Conservation (phyloP, 2,329 filamentous ascomycete genomes). For the Coniella vitis region DNA sequence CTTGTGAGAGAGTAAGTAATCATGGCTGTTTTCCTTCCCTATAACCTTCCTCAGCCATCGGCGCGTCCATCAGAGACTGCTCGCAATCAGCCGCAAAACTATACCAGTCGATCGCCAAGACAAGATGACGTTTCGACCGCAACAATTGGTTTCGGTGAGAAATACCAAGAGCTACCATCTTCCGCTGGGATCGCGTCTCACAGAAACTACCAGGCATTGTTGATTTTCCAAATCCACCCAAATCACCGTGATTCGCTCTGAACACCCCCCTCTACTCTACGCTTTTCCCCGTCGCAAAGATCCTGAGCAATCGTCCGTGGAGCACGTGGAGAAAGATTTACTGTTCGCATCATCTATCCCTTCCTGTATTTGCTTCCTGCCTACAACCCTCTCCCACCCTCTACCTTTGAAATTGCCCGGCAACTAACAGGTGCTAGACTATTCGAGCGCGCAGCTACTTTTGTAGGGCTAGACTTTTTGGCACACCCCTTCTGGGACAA, state of each 20-base stretch:
- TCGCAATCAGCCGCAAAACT: conserved; percentile 33
- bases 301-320: conserved; percentile 33
- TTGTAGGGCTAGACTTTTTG: conserved; percentile 86
- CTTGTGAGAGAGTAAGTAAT: conserved; percentile 99
- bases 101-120: conserved; percentile 25
- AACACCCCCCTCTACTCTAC: conserved; percentile 28
- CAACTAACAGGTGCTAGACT: conserved; percentile 53
- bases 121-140: conserved; percentile 18
- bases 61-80: conserved; percentile 9
- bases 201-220: conserved; percentile 57
- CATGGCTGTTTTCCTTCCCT: conserved; percentile 58
- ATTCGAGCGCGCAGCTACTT: conserved; percentile 81
- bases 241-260: conserved; percentile 27
- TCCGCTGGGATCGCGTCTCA: conserved; percentile 57
- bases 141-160: conserved; percentile 55
- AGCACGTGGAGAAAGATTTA: conserved; percentile 40
- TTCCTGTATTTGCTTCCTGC: conserved; percentile 56
- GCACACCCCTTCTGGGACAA: conserved; percentile 98
- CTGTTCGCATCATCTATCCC: conserved; percentile 46
- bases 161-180: conserved; percentile 55
- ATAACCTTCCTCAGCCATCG: conserved; percentile 35
- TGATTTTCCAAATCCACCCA: conserved; percentile 28
- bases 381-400: conserved; percentile 27
- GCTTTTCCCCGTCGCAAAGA: conserved; percentile 38
- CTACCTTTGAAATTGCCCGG: conserved; percentile 14